Conservation (phyloP, 345 rosid species). For the Mallotus nudiflorus region DNA sequence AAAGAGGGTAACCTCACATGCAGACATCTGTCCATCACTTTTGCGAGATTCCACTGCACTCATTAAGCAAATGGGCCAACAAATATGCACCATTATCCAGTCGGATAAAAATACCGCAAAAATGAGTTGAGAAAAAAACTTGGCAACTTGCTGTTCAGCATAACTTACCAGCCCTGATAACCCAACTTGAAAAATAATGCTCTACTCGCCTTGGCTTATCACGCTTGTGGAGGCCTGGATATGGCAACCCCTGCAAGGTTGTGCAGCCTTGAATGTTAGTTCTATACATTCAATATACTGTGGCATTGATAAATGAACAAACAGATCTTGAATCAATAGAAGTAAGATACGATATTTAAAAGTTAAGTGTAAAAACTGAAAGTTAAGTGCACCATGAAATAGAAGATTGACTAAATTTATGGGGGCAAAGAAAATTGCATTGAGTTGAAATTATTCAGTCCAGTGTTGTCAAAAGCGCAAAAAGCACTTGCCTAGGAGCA, state of each 20-base stretch:
- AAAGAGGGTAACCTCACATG: constrained; percentile 84
- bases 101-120: too few species aligned
- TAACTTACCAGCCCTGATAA: constrained; percentile 71
- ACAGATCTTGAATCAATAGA: neutral
- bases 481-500: too few species aligned
- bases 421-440: neutral
- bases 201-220: constrained; percentile 96
- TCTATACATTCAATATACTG: too few species aligned
- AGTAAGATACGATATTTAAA: neutral
- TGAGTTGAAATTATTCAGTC: too few species aligned
- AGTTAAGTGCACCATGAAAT: neutral
- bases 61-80: constrained; percentile 7
- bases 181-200: constrained; percentile 90
- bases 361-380: neutral
- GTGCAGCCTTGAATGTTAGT: constrained; percentile 1
- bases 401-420: neutral
- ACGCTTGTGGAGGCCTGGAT: constrained; percentile 57
- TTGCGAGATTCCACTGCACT: constrained; percentile 81
- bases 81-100: constrained; percentile 4
- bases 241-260: constrained; percentile 64
- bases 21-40: constrained; percentile 77
- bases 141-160: neutral
- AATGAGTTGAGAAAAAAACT: neutral
- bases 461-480: too few species aligned
- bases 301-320: too few species aligned